Evolutionary conservation across 768 basidiomycete species (phyloP), one percentile per base, ranked within the genome.

Genomic region (Psilocybe cubensis): DNA sequence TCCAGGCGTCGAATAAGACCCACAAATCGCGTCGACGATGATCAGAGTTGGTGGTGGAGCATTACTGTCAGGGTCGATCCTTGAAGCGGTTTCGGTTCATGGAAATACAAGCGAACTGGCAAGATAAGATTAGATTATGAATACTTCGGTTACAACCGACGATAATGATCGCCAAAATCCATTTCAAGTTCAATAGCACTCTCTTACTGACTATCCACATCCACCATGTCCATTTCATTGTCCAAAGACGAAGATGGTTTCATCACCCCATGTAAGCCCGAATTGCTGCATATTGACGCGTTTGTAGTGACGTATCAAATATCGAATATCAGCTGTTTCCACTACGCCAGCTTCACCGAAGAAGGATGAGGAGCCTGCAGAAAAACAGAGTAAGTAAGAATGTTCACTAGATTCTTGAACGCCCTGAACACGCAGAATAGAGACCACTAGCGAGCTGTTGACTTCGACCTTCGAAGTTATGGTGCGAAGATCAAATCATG

Each of bases 401-500:
- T 44, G 21, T 33, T 43, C 21, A 25, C 11, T 29, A n/a, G 1
- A 4, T 14, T 23, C 24, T 35, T 40, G n/a, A 20, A 40, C 38
- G 28, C 27, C 23, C 41, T 46, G 25, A 58, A 55, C n/a, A 12
- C 31, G 20, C 27, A 28, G 14, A 50, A 53, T 42, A 77, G 73
- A 44, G 18, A 66, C 61, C 46, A 73, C 77, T 10, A 81, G 76
- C 25, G 89, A 92, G 69, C 81, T 94, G 33, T 81, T 92, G 65
- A 82, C 85, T 59, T 88, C 90, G n/a, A 86, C 83, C 23, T 94
- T 91, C 67, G 91, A 94, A 74, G 92, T 94, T 60, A 81, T 83
- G 65, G 92, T 92, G 70, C 54, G 87, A 72, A 21, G 5, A 18
- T 42, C n/a, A 43, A 8, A n/a, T 45, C 29, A 25, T 40, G n/a